Conservation (phyloP, 2,329 filamentous ascomycete genomes). For the Aspergillus puulaauensis region DNA sequence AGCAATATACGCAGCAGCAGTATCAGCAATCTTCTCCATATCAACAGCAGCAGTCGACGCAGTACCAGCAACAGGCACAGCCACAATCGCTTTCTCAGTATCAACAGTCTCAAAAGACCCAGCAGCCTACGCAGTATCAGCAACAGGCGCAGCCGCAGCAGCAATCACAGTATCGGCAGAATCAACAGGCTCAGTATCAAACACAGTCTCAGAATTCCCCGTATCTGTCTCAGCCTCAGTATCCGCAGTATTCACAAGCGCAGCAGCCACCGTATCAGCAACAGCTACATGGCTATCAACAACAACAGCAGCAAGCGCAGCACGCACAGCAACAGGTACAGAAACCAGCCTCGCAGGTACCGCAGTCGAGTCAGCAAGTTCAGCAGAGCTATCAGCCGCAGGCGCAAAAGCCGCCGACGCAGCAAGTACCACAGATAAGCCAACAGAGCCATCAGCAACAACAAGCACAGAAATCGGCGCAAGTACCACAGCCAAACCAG, state of each 20-base stretch:
- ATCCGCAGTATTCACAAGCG: slow-evolving; percentile 15
- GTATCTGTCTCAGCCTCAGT: slow-evolving; percentile 17
- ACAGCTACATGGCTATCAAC: slow-evolving; percentile 7
- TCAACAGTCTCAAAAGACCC: slow-evolving; percentile 10
- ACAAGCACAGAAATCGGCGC: not conserved
- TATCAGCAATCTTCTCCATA: slow-evolving; percentile 10
- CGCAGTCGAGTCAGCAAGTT: slow-evolving; percentile 2
- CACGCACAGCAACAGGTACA: slow-evolving; percentile 16
- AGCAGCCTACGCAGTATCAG: slow-evolving; percentile 5
- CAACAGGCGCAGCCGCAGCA: slow-evolving; percentile 11
- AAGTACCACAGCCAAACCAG: not conserved
- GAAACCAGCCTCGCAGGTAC: slow-evolving; percentile 9
- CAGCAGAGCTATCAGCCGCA: not conserved
- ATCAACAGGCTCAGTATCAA: slow-evolving; percentile 10
- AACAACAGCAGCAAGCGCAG: slow-evolving; percentile 11
- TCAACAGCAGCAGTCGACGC: not conserved
- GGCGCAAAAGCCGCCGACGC: not conserved
- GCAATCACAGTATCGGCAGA: slow-evolving; percentile 5
- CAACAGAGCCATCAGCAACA: slow-evolving; percentile 2
- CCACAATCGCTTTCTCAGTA: slow-evolving; percentile 20
- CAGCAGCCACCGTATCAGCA: slow-evolving; percentile 16
- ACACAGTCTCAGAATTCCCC: slow-evolving; percentile 9
- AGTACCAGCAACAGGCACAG: slow-evolving; percentile 10
- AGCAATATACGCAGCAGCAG: slow-evolving; percentile 10
- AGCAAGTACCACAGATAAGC: not conserved